Evolutionary conservation across 2,329 filamentous ascomycete species (phyloP), one percentile per base, ranked within the genome.

Genomic region (Ophiostoma ulmi): DNA sequence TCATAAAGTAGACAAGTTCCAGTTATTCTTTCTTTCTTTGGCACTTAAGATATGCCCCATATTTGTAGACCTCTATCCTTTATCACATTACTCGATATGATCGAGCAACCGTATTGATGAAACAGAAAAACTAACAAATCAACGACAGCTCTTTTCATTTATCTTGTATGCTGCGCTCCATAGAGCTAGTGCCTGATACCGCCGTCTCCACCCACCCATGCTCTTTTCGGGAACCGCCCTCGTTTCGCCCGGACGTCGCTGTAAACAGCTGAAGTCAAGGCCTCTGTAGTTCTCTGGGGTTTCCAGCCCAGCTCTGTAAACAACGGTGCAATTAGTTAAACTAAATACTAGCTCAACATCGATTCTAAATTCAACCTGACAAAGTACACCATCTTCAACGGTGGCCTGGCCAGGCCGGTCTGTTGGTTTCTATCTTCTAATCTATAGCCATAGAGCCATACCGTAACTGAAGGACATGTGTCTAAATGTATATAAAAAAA

Each of bases 101-200:
- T 67, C 65, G 65, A 67, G 65, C 65, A 67, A 67, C 65, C 36
- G 65, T 65, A 67, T 26, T 67, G 48, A 67, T 44, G 65, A 58
- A 58, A 58, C 52, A 58, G 52, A 58, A 58, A 58, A 58, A 58
- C n/a, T 26, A 58, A 20, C 44, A 48, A 48, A 48, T 20, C 17
- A 44, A 44, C 41, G 48, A n/a, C 1, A 55, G 20, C 48, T 55
- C 48, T 55, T 55, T 13, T 64, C 26, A 36, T 64, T 64, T 64
- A 39, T 64, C 35, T 64, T 5, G 20, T 10, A 31, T 7, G 13
- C 22, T 61, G 5, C 7, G 13, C 58, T 35, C 58, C 58, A 63
- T 63, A 48, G 55, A 61, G 61, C 61, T 64, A 64, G 61, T 64
- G 61, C 13, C 31, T 64, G 61, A 38, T 64, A 64, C 61, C 61